A percentile compares a stretch with the other conserved stretches of the same genome.
phyloP scores from a whole-genome alignment of 306 rosid species.

The Vigna unguiculata region DNA sequence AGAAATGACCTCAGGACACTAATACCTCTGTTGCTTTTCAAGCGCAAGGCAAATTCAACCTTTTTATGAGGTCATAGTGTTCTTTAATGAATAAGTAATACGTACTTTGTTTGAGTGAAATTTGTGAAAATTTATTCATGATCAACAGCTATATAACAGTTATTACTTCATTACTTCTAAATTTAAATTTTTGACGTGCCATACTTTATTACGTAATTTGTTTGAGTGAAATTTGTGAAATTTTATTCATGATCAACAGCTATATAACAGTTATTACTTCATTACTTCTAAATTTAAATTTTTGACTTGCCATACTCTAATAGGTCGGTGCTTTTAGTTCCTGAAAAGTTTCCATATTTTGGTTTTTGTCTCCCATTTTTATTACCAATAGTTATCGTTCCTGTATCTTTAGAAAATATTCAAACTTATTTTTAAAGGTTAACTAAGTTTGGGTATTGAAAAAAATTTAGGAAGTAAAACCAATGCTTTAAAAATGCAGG shows the following conservation, averaged over 20 bases:
- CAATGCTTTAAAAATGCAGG: background rate
- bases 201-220: background rate
- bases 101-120: too few relatives aligned
- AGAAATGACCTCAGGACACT: background rate
- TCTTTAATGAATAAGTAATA: too few relatives aligned
- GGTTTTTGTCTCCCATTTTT: background rate
- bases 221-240: too few relatives aligned
- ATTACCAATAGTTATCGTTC: background rate
- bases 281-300: background rate
- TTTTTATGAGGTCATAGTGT: too few relatives aligned
- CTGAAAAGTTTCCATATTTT: background rate
- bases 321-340: background rate
- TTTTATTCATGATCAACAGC: background rate
- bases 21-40: too few relatives aligned
- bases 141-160: background rate
- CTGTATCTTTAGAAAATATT: background rate
- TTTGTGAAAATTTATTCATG: too few relatives aligned
- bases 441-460: background rate
- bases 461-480: background rate
- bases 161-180: background rate
- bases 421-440: background rate
- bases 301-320: background rate
- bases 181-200: background rate
- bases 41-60: too few relatives aligned
- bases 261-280: conserved; percentile 7